Evolutionary conservation across 2,329 filamentous ascomycete genomes (phyloP), one percentile per base, ranked within the genome.

Genomic region (Penicillium expansum): DNA sequence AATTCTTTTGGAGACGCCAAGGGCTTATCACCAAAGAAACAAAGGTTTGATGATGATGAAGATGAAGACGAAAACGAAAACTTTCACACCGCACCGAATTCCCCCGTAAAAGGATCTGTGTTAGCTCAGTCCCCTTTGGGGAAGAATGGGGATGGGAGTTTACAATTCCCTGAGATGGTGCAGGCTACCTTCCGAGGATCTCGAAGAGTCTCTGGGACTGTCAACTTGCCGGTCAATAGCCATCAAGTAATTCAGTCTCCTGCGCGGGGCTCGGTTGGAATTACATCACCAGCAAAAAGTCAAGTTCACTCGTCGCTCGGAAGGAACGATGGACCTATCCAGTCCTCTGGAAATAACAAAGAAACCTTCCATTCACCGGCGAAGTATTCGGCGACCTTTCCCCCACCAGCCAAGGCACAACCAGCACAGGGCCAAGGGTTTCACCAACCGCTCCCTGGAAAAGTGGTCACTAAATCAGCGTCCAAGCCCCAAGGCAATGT

Each of bases 31-130:
- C 48, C 24, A 14, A 59, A 58, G 22, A 55, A 52, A 44, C 52
- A 47, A 45, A 49, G 45, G 35, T 29, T 56, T n/a, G 47, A 50
- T 29, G 32, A 38, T 13, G 52, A 55, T n/a, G 47, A 50, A 22
- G 32, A 38, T 13, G 52, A 55, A 20, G 58, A 60, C 14, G 63
- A 66, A 3, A 66, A 69, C 9, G 69, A 67, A 5, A 61, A 67
- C 14, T 72, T 67, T 20, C 61, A 66, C n/a, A 72, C 70, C 1
- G 68, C 68, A 14, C 69, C 70, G 3, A 71, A 62, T 41, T 72
- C 70, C 9, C 70, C 69, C 0, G 57, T 57, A 0, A 69, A 69
- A 51, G 24, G 14, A 9, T 39, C 38, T 41, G 30, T 43, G 8
- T 4, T 45, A 24, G 22, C 18, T 16, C 45, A 35, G 14, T 48